These are phyloP conservation scores for Paraphaeosphaeria minitans DNA, from an alignment of 2,329 filamentous ascomycete species.

Conservation along the genomic window DNA sequence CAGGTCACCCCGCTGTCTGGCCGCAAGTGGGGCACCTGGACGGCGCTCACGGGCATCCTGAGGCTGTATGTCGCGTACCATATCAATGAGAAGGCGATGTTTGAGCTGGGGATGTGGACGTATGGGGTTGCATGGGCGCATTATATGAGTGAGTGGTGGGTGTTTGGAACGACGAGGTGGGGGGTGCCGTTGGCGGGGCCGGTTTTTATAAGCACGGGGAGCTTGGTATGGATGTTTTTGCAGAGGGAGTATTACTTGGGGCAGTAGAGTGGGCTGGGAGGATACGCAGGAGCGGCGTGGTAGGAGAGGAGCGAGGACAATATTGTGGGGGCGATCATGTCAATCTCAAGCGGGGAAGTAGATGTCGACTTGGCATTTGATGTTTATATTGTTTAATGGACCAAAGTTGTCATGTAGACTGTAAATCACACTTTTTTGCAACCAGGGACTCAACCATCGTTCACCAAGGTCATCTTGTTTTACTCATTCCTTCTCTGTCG, in stretches of 20 bases:
- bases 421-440: too few species aligned
- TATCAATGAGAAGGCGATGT: conserved; percentile 72
- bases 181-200: conserved; percentile 64
- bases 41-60: conserved; percentile 75
- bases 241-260: conserved; percentile 74
- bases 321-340: too few species aligned
- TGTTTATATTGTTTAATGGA: neutral
- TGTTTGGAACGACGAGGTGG: conserved; percentile 76
- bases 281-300: too few species aligned
- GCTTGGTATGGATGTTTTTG: conserved; percentile 64
- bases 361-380: too few species aligned
- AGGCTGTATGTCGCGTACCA: conserved; percentile 85
- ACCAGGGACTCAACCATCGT: neutral
- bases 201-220: conserved; percentile 61
- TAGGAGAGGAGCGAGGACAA: too few species aligned
- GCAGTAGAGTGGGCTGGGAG: conserved; percentile 4
- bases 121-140: conserved; percentile 78
- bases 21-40: conserved; percentile 88
- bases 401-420: neutral
- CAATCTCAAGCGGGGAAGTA: too few species aligned
- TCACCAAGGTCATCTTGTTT: neutral
- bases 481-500: neutral
- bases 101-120: conserved; percentile 81
- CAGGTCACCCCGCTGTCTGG: conserved; percentile 75
- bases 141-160: conserved; percentile 79